Evolutionary conservation across 805 yeast genomes (phyloP).

Genomic region (Metschnikowia continentalis): DNA sequence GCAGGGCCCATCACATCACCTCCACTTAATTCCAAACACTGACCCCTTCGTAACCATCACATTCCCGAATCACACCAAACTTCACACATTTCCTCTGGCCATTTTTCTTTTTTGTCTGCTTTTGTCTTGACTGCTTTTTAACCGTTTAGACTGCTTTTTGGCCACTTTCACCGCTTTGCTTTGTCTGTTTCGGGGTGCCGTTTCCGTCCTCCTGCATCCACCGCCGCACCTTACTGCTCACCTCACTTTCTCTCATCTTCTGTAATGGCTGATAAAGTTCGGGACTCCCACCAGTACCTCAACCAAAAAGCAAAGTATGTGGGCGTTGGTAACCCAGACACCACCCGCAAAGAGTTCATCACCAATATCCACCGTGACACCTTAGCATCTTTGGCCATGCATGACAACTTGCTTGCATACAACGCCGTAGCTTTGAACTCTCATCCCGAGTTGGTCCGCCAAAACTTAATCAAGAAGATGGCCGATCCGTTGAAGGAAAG

Average conservation of each 20-base stretch:
- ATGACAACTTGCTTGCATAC: conserved; percentile 50
- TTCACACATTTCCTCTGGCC: no score
- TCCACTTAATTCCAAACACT: no score
- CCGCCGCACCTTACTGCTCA: no score
- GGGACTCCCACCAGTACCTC: conserved; percentile 56
- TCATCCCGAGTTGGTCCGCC: conserved; percentile 27
- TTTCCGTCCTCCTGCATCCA: no score
- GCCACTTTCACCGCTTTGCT: no score
- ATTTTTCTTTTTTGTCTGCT: no score
- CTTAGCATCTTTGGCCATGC: conserved; percentile 57
- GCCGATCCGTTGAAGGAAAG: conserved; percentile 19
- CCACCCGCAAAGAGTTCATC: conserved; percentile 65
- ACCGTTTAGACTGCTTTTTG: no score
- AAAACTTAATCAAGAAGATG: conserved; percentile 34
- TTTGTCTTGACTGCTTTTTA: no score
- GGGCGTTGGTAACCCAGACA: conserved; percentile 75
- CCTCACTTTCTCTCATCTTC: not conserved
- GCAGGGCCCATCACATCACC: no score
- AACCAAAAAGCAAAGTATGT: conserved; percentile 57
- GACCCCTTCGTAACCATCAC: no score
- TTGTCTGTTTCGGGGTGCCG: no score
- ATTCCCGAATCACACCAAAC: no score
- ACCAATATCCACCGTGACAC: conserved; percentile 65
- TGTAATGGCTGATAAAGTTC: conserved; percentile 57
- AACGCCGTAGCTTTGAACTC: conserved; percentile 50